Evolutionary conservation across 768 basidiomycete genomes (phyloP).

Genomic region (Rhodotorula babjevae): DNA sequence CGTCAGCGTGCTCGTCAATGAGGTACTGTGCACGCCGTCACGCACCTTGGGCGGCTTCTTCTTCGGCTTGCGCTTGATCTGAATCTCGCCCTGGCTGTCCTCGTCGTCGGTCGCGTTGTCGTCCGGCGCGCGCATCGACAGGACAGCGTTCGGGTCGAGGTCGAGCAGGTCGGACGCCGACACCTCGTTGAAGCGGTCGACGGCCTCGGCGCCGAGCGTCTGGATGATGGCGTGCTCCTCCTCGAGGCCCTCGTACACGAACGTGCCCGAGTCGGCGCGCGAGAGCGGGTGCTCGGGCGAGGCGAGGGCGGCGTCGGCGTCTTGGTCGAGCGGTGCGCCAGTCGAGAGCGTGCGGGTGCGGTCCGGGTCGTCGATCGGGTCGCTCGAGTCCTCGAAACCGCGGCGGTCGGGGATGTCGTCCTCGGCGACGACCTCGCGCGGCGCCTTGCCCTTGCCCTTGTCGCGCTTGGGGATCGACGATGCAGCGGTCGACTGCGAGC

Average conservation of each 20-base stretch:
- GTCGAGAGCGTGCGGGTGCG: background rate
- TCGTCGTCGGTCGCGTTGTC: slow-evolving; percentile 14
- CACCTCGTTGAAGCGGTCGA: slow-evolving; percentile 4
- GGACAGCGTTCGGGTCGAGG: background rate
- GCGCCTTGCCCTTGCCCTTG: no score
- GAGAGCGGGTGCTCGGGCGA: no score
- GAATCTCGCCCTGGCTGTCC: background rate
- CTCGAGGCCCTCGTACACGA: slow-evolving; percentile 6
- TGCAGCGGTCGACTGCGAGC: background rate
- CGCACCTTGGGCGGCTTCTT: background rate
- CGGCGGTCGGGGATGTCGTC: background rate
- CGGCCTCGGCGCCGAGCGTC: slow-evolving; percentile 3
- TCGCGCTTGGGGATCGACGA: background rate
- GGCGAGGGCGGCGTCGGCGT: background rate
- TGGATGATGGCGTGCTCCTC: slow-evolving; percentile 8
- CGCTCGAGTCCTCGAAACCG: background rate
- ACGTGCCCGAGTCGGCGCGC: background rate
- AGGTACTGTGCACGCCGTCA: no score
- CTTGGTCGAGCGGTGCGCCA: background rate
- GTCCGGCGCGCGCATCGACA: background rate
- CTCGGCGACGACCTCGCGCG: background rate
- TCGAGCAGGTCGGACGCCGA: background rate
- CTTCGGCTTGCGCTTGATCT: background rate
- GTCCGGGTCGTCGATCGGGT: slow-evolving; percentile 9
- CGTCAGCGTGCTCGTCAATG: no score